Conservation (phyloP, 2,329 filamentous ascomycete genomes). For the Pseudopyricularia cyperi region DNA sequence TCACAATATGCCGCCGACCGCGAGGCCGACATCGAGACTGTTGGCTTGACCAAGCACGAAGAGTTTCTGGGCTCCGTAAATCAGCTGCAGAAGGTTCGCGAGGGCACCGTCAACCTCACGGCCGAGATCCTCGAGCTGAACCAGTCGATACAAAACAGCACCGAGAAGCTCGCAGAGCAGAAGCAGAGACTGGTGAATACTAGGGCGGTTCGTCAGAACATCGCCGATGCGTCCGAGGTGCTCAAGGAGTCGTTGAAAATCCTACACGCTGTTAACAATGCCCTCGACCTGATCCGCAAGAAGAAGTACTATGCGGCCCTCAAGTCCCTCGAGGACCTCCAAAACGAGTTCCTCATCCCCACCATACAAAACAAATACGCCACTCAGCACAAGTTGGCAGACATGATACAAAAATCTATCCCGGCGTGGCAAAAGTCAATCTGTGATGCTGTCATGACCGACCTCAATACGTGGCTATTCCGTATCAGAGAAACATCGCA, state of each 20-base stretch:
- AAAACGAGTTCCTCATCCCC: conserved; percentile 78
- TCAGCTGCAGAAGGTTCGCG: conserved; percentile 80
- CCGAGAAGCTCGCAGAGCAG: conserved; percentile 84
- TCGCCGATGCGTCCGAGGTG: conserved; percentile 81
- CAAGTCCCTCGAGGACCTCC: conserved; percentile 85
- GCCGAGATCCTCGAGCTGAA: conserved; percentile 86
- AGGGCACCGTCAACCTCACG: conserved; percentile 79
- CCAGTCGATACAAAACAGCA: conserved; percentile 88
- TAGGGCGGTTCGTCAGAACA: conserved; percentile 83
- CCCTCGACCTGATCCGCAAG: conserved; percentile 79
- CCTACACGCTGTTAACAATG: conserved; percentile 81
- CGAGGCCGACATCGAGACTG: conserved; percentile 83
- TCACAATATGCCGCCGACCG: conserved; percentile 74
- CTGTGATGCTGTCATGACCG: conserved; percentile 91
- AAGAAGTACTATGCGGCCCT: conserved; percentile 94
- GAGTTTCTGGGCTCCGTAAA: conserved; percentile 92
- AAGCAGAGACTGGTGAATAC: conserved; percentile 93
- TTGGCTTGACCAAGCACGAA: conserved; percentile 91
- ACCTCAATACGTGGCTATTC: conserved; percentile 93
- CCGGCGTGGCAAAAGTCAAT: conserved; percentile 86
- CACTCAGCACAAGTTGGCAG: conserved; percentile 86
- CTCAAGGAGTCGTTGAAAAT: conserved; percentile 87
- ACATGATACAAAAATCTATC: conserved; percentile 91
- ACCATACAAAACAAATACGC: conserved; percentile 71
- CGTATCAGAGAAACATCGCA: conserved; percentile 92